A percentile compares a stretch with the other conserved stretches of the same genome.
phyloP scores from a whole-genome alignment of 768 basidiomycete genomes.

The Podaxis sp. region DNA sequence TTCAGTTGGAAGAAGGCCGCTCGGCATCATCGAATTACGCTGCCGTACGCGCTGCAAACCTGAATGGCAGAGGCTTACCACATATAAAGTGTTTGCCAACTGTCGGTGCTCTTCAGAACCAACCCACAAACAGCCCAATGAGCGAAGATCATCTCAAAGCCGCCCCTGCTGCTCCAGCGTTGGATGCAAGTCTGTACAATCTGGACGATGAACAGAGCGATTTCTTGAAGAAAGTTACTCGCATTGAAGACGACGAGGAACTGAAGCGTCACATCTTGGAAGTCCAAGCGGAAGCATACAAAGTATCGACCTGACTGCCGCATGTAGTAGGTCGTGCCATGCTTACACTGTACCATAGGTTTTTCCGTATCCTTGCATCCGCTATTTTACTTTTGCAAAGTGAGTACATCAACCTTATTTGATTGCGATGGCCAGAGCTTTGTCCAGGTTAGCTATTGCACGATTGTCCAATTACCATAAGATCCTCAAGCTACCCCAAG shows the following conservation, averaged over 20 bases:
- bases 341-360: conserved; percentile 22
- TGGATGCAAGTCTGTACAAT: conserved; percentile 26
- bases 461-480: conserved; percentile 31
- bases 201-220: conserved; percentile 28
- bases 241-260: conserved; percentile 34
- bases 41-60: background rate
- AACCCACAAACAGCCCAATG: background rate
- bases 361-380: conserved; percentile 36
- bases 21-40: too few relatives aligned
- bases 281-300: conserved; percentile 36
- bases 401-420: conserved; percentile 10
- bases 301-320: conserved; percentile 7
- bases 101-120: background rate
- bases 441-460: conserved; percentile 29
- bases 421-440: background rate
- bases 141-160: conserved; percentile 6
- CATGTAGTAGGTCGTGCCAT: background rate
- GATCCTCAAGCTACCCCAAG: conserved; percentile 27
- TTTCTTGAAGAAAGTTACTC: conserved; percentile 35
- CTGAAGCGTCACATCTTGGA: conserved; percentile 37
- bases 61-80: background rate
- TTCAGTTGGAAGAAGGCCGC: too few relatives aligned
- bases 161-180: conserved; percentile 12
- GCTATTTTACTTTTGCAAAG: conserved; percentile 33
- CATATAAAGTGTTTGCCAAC: background rate